Conservation (phyloP, 225 moss, liverwort and hornwort species). For the Polytrichum commune region DNA sequence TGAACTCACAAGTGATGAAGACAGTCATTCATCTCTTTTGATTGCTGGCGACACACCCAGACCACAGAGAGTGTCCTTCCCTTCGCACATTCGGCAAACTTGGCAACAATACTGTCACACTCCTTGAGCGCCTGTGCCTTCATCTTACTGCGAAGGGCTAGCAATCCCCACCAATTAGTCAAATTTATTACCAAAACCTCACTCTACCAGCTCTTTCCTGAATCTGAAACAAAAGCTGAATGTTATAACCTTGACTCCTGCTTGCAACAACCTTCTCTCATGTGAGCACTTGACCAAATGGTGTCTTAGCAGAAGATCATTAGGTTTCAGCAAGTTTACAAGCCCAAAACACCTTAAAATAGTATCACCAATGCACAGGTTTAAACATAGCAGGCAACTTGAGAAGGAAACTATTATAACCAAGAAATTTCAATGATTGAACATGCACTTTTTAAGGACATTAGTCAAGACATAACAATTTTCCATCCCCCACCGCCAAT, state of each 20-base stretch:
- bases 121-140: slow-evolving; percentile 94
- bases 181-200: not conserved
- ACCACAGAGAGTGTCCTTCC: slow-evolving; percentile 87
- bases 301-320: too few species aligned
- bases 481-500: too few species aligned
- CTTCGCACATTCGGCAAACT: slow-evolving; percentile 95
- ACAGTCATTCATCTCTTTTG: slow-evolving; percentile 80
- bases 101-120: slow-evolving; percentile 77
- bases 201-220: too few species aligned
- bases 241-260: too few species aligned
- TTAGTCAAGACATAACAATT: too few species aligned
- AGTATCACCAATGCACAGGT: too few species aligned
- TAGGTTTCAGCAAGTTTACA: too few species aligned
- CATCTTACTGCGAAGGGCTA: slow-evolving; percentile 99
- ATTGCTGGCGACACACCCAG: slow-evolving; percentile 88
- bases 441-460: not conserved
- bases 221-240: too few species aligned
- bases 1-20: slow-evolving; percentile 72
- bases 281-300: too few species aligned
- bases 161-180: slow-evolving; percentile 45
- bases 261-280: too few species aligned
- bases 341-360: too few species aligned
- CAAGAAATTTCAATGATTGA: not conserved
- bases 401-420: not conserved
- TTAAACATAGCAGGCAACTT: not conserved